Evolutionary conservation across 106 monocot genomes (phyloP).

Genomic region (Platanthera zijinensis): DNA sequence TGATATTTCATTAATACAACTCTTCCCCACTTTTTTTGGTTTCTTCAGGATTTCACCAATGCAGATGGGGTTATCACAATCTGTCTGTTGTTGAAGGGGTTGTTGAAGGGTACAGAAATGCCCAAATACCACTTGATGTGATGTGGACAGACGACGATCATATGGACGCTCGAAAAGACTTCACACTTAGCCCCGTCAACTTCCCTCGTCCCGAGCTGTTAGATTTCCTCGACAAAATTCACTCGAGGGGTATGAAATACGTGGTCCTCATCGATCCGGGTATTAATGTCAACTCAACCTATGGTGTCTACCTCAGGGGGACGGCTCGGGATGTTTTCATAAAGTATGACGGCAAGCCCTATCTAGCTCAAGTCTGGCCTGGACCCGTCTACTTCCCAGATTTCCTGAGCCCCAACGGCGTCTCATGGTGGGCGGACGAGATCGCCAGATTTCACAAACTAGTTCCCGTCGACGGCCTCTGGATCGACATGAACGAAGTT

Average conservation of each 20-base stretch:
- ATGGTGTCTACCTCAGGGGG: slow-evolving; percentile 62
- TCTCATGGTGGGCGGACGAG: slow-evolving; percentile 87
- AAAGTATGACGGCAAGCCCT: slow-evolving; percentile 70
- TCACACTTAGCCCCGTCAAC: slow-evolving; percentile 80
- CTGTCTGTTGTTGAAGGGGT: slow-evolving; percentile 83
- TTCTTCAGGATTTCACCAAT: slow-evolving; percentile 92
- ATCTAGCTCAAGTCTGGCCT: slow-evolving; percentile 93
- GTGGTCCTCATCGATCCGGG: slow-evolving; percentile 92
- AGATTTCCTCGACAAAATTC: slow-evolving; percentile 67
- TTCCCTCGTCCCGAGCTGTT: slow-evolving; percentile 71
- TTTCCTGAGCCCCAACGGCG: slow-evolving; percentile 62
- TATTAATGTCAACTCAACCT: slow-evolving; percentile 68
- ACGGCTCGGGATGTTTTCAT: slow-evolving; percentile 79
- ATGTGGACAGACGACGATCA: slow-evolving; percentile 99
- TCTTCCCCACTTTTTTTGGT: neutral
- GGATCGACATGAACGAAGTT: slow-evolving; percentile 98
- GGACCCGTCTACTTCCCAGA: slow-evolving; percentile 96
- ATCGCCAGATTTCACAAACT: slow-evolving; percentile 63
- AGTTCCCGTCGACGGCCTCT: slow-evolving; percentile 86
- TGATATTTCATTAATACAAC: neutral
- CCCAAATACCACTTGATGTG: slow-evolving; percentile 81
- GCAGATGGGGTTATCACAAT: slow-evolving; percentile 93
- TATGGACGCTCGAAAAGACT: slow-evolving; percentile 93
- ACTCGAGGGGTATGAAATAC: slow-evolving; percentile 74
- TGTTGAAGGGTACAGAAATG: slow-evolving; percentile 77